Base-by-base conservation (phyloP, 2,329 filamentous ascomycete species). In the Lasiodiplodia gonubiensis region DNA sequence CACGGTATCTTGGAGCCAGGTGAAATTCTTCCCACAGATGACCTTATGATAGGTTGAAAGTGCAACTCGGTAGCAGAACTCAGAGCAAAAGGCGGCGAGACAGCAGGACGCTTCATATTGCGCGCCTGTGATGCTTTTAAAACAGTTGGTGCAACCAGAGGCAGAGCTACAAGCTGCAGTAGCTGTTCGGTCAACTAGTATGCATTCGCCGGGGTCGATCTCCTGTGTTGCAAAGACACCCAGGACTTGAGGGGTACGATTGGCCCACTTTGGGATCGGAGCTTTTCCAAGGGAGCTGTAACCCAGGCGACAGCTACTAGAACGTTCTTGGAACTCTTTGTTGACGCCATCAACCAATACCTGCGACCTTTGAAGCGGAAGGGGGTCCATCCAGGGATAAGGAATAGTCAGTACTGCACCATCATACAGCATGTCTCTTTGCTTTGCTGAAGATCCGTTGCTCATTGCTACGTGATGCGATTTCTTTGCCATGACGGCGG, bases 11-110 rank as follows among this genome's bases (percentile, higher is more conserved):
- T 57, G 69, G 10, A 77, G 71, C 68, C 72, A 77, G 4, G 60
- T 53, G 64, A 78, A 72, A 67, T 76, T 71, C 67, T 72, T 75
- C 2, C 72, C 71, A 60, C 76, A 77, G 4, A 75, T 49, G 14
- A 71, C 66, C 23, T 57, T 57, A 53, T 78, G 75, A 63, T 74
- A 77, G 8, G 70, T 73, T 3, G 66, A 37, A 27, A 72, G 48
- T 3, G 75, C 76, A 12, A 70, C 61, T 18, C 70, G 61, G 18
- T 71, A 71, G 67, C 75, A 77, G 10, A 18, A 54, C 21, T 68
- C 37, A n/a, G 71, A 73, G 67, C 76, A 77, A 66, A 74, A 77
- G 7, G 67, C 46, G 46, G 69, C 68, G 23, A 64, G 39, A 27
- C 68, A 70, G 59, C 75, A 78, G 48, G 71, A 69, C 4, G 63